phyloP scores from a whole-genome alignment of 2,329 filamentous ascomycete species.

The Biscogniauxia marginata region DNA sequence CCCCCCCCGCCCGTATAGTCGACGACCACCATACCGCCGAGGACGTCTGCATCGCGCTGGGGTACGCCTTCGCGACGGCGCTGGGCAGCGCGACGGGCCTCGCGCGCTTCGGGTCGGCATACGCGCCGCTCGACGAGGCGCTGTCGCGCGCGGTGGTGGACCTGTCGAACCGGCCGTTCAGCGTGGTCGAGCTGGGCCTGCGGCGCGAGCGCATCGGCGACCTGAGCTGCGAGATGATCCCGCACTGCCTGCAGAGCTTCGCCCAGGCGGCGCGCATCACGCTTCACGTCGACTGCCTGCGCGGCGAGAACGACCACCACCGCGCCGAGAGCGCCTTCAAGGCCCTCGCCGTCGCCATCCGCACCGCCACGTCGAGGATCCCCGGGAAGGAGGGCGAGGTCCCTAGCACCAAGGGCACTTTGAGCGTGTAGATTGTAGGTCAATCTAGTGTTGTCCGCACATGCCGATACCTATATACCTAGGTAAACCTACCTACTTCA shows the following conservation, averaged over 20 bases:
- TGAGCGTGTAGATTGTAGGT: constrained; percentile 62
- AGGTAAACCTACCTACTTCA: too few species aligned
- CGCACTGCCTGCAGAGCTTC: constrained; percentile 92
- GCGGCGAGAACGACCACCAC: constrained; percentile 94
- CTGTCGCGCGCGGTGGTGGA: constrained; percentile 92
- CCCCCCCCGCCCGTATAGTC: constrained; percentile 51
- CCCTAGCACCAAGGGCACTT: constrained; percentile 91
- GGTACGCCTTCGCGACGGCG: constrained; percentile 77
- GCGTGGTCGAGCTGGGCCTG: constrained; percentile 79
- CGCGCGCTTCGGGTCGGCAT: constrained; percentile 86
- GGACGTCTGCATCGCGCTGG: constrained; percentile 90
- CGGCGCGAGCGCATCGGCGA: constrained; percentile 92
- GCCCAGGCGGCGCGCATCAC: constrained; percentile 87
- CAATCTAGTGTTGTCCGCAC: too few species aligned
- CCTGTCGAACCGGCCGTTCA: constrained; percentile 86
- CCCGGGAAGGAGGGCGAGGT: constrained; percentile 86
- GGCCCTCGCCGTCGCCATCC: constrained; percentile 83
- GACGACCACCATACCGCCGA: constrained; percentile 99
- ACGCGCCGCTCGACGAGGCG: constrained; percentile 92
- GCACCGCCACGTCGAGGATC: constrained; percentile 71
- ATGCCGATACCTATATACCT: too few species aligned
- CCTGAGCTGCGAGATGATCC: constrained; percentile 93
- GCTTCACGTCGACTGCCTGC: constrained; percentile 90
- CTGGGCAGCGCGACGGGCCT: constrained; percentile 78
- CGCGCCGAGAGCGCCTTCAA: constrained; percentile 96